Evolutionary conservation across 1,284 basidiomycete genomes (phyloP), one percentile per base, ranked within the genome.

Genomic region (Chalciporus sp.): DNA sequence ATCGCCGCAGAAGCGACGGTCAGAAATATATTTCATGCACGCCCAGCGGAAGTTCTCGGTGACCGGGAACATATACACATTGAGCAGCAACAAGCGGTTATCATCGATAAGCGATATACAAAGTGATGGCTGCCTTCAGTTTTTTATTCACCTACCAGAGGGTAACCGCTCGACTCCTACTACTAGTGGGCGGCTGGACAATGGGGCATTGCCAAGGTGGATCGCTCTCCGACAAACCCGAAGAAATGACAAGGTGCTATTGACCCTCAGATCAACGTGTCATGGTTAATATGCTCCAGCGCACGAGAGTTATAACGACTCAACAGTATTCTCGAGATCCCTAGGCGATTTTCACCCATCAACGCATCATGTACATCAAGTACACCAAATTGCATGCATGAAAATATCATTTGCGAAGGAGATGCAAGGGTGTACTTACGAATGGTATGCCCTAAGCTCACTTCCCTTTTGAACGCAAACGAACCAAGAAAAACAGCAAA

Each of bases 351-450:
- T 53, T 45, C 53, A 48, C 28, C 39, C 46, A 7, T 28, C 39
- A 40, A 47, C 23, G 51, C 26, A n/a, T 12, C 37, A 56, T 3
- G 23, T 23, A n/a, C n/a, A n/a, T n/a, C 37, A 52, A 16, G 26
- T n/a, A 47, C 27, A 47, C 53, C 54, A n/a, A 49, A 28, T 60
- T 51, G 63, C 61, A 58, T 61, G 62, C 56, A 60, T 60, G 58
- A 59, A 67, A 70, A 62, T 63, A 72, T 71, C 52, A 72, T 68
- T 65, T 16, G 19, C 33, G 27, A 53, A 47, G 29, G 51, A 56
- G 56, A 69, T 60, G 61, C 31, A 57, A 59, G 35, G 55, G 60
- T 56, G 59, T 68, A 71, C 67, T 72, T 70, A 69, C 69, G 66
- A 52, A 57, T 57, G 57, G 49, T 52, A 58, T 58, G 47, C 53